phyloP scores from a whole-genome alignment of 768 basidiomycete genomes.

The Lentinula edodes region DNA sequence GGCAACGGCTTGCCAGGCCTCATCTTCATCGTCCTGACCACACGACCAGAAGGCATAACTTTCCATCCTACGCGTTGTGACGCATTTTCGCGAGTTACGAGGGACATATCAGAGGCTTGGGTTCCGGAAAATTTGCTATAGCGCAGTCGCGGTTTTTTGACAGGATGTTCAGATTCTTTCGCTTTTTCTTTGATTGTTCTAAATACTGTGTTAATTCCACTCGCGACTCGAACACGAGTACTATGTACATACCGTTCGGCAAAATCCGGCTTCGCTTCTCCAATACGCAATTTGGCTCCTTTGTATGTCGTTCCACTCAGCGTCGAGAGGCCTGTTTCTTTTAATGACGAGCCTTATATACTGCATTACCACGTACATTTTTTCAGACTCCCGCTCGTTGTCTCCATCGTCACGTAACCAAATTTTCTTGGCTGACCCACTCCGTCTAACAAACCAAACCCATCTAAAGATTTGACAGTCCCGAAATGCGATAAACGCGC shows the following conservation, averaged over 20 bases:
- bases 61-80: constrained; percentile 57
- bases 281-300: constrained; percentile 77
- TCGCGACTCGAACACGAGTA: constrained; percentile 7
- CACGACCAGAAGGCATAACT: constrained; percentile 58
- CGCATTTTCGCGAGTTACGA: constrained; percentile 55
- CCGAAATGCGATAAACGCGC: too few relatives aligned
- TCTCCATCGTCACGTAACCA: too few relatives aligned
- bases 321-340: constrained; percentile 54
- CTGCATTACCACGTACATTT: not conserved
- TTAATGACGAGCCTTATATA: not conserved
- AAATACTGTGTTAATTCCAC: constrained; percentile 8
- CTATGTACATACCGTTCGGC: constrained; percentile 43
- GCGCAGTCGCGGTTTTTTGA: constrained; percentile 36
- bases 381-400: too few relatives aligned
- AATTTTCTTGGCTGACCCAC: too few relatives aligned
- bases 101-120: constrained; percentile 59
- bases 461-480: constrained; percentile 14
- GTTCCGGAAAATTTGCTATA: constrained; percentile 27
- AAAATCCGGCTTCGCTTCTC: constrained; percentile 79
- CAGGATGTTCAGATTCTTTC: constrained; percentile 34
- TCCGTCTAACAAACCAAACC: too few relatives aligned
- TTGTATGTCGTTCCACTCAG: constrained; percentile 85
- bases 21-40: constrained; percentile 65
- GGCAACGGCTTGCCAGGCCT: constrained; percentile 60
- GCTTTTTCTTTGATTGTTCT: constrained; percentile 33